These are phyloP conservation scores for Globisporangium mamillatum DNA, from an alignment of 352 stramenopile genomes.

Conservation along the genomic window DNA sequence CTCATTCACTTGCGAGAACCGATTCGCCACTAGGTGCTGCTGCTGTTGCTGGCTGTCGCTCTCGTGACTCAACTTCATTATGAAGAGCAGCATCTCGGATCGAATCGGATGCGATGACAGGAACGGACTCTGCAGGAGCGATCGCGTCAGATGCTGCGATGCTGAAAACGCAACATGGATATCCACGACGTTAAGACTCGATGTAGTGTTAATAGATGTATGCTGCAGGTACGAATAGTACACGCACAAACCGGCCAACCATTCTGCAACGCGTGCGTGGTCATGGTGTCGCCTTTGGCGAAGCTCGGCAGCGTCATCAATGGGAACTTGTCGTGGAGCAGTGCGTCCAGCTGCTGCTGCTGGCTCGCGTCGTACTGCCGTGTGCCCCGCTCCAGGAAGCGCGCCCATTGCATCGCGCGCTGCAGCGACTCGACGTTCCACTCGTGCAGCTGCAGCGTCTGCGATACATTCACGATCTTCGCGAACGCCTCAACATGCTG, in stretches of 20 bases:
- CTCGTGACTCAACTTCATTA: slow-evolving; percentile 27
- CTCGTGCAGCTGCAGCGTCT: slow-evolving; percentile 45
- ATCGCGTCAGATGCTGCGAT: slow-evolving; percentile 33
- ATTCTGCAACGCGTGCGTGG: slow-evolving; percentile 9
- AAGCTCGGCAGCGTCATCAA: slow-evolving; percentile 38
- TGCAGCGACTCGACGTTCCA: slow-evolving; percentile 53
- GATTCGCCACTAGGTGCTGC: slow-evolving; percentile 6
- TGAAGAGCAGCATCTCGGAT: slow-evolving; percentile 33
- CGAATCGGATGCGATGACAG: slow-evolving; percentile 40
- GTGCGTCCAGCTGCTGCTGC: slow-evolving; percentile 19
- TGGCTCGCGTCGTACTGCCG: slow-evolving; percentile 9
- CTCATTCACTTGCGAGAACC: background rate
- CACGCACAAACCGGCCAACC: background rate
- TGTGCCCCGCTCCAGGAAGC: slow-evolving; percentile 30
- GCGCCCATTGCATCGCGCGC: slow-evolving; percentile 39
- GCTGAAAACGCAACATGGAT: slow-evolving; percentile 11
- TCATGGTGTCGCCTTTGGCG: slow-evolving; percentile 13
- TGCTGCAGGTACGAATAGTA: background rate
- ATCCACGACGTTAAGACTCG: background rate
- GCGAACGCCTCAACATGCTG: slow-evolving; percentile 36
- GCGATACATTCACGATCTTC: slow-evolving; percentile 44
- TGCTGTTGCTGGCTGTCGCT: slow-evolving; percentile 1
- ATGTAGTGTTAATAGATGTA: background rate
- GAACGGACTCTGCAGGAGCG: slow-evolving; percentile 56
- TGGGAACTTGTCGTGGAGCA: slow-evolving; percentile 33